phyloP scores from a whole-genome alignment of 352 stramenopile species.

The Phytophthora sojae region DNA sequence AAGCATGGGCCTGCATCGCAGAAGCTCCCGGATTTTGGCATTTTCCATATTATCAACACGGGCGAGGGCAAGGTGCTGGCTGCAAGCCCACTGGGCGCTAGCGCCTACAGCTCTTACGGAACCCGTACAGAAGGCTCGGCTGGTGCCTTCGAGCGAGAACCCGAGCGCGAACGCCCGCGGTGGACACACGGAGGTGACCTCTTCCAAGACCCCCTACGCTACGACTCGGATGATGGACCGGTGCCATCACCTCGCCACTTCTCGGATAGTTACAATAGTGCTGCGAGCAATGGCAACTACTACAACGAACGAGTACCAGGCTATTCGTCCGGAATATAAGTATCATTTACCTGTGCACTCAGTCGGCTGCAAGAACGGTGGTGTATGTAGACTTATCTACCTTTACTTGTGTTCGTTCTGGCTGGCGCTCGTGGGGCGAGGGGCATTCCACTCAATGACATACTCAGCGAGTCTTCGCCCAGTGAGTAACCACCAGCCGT shows the following conservation, averaged over 20 bases:
- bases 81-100: slow-evolving; percentile 65
- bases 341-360: slow-evolving; percentile 13
- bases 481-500: slow-evolving; percentile 9
- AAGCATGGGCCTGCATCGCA: slow-evolving; percentile 62
- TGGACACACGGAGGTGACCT: slow-evolving; percentile 86
- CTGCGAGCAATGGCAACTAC: slow-evolving; percentile 56
- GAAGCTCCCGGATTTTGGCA: slow-evolving; percentile 84
- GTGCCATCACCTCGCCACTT: slow-evolving; percentile 69
- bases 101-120: slow-evolving; percentile 65
- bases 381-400: slow-evolving; percentile 18
- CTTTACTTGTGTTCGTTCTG: slow-evolving; percentile 19
- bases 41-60: slow-evolving; percentile 90
- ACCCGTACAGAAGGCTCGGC: slow-evolving; percentile 29
- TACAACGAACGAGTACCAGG: slow-evolving; percentile 41
- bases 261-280: slow-evolving; percentile 73
- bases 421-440: slow-evolving; percentile 39
- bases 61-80: slow-evolving; percentile 62
- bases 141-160: slow-evolving; percentile 32
- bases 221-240: slow-evolving; percentile 84
- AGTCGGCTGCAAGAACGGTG: background rate
- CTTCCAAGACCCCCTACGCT: slow-evolving; percentile 84
- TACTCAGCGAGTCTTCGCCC: slow-evolving; percentile 49
- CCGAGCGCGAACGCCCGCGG: slow-evolving; percentile 55
- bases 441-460: slow-evolving; percentile 65
- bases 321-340: slow-evolving; percentile 26